Base-by-base conservation (phyloP, 2,329 filamentous ascomycete genomes). In the Penicillium griseofulvum region DNA sequence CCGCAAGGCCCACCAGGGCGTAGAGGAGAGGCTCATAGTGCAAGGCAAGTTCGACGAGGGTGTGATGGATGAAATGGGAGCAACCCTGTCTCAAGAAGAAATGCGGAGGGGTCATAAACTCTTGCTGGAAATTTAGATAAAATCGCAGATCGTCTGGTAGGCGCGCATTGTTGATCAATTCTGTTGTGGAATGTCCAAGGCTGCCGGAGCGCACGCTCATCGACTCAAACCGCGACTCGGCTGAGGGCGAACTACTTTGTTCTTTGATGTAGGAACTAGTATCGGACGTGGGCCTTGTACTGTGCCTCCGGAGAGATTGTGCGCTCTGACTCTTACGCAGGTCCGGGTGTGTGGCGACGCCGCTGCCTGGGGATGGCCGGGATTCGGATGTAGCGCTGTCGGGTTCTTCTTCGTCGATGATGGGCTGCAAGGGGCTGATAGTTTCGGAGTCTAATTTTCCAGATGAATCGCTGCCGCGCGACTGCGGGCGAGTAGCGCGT, bases 1-100 rank as follows among this genome's bases (percentile, higher is more conserved):
- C 90, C 11, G 93, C 83, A 70, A 97, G 97, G 0, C 89, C 91
- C 10, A 92, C 89, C 5, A 97, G 77, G 0, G 92, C 91, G 70
- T 96, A 91, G 5, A 97, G 81, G 11, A 97, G 78, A 7, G 92
- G 85, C 58, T 96, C 89, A 68, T 91, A 87, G 71, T 83, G 83
- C 46, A 92, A 71, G 0, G 93, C 92, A 51, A 89, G 79, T 38
- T 85, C 85, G 19, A 92, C 80, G 41, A 96, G 81, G 7, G 84
- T 85, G 10, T 80, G 82, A 46, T 84, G 85, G 59, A 97, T 85
- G 69, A 97, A 96, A 58, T 87, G 80, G 43, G 85, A 82, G 11
- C 82, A 79, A 66, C 93, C 87, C 62, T 82, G 81, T 58, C 88
- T 86, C 63, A 95, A 78, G 49, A 88, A 87, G 70, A 96, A 97